These are phyloP conservation scores for Umbellularia californica DNA, from an alignment of 164 flowering plant species.

Conservation along the genomic window DNA sequence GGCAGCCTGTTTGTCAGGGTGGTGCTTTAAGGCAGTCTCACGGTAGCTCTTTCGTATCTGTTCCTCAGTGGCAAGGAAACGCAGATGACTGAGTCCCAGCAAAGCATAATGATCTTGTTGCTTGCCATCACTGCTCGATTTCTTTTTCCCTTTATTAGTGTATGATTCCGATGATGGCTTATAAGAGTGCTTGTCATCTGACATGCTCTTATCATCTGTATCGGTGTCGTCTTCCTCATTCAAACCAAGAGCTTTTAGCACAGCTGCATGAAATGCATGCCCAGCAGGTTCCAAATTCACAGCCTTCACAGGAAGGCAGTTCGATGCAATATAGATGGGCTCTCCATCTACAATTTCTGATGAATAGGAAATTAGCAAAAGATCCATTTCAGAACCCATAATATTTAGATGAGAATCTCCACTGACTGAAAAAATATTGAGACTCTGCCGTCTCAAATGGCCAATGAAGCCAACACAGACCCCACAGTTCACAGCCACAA, in stretches of 20 bases:
- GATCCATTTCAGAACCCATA: slow-evolving; percentile 16
- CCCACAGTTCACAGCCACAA: too few species aligned
- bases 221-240: slow-evolving; percentile 37
- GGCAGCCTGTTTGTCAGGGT: slow-evolving; percentile 56
- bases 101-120: slow-evolving; percentile 93
- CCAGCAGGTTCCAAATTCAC: slow-evolving; percentile 76
- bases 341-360: slow-evolving; percentile 67
- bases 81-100: slow-evolving; percentile 75
- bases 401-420: background rate
- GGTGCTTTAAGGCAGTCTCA: slow-evolving; percentile 47
- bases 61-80: slow-evolving; percentile 72
- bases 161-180: slow-evolving; percentile 67
- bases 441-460: too few species aligned
- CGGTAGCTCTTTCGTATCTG: slow-evolving; percentile 59
- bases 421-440: too few species aligned
- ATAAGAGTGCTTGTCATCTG: slow-evolving; percentile 38
- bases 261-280: slow-evolving; percentile 72
- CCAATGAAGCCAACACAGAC: too few species aligned
- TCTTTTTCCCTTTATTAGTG: slow-evolving; percentile 81
- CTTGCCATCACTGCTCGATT: slow-evolving; percentile 43
- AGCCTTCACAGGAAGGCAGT: slow-evolving; percentile 70
- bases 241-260: slow-evolving; percentile 58
- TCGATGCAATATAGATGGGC: slow-evolving; percentile 67
- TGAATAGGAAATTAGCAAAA: slow-evolving; percentile 56
- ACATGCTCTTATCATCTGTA: slow-evolving; percentile 21